Evolutionary conservation across 352 stramenopile genomes (phyloP).

Genomic region (Pythium aristosporum): DNA sequence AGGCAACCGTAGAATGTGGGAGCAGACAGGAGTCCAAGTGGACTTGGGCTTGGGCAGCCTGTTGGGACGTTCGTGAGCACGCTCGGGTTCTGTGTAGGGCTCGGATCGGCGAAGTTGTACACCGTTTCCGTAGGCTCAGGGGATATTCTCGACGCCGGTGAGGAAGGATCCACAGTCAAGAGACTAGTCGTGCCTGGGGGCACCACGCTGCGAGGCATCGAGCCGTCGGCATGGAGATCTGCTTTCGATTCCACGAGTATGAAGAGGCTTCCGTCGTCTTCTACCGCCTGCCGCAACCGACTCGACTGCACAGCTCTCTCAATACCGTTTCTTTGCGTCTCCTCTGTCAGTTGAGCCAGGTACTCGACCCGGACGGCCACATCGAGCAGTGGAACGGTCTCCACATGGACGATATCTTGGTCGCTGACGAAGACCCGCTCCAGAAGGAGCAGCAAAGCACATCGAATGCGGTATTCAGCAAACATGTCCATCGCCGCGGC

Average conservation of each 20-base stretch:
- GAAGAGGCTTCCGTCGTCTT: not conserved
- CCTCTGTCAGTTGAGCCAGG: slow-evolving; percentile 17
- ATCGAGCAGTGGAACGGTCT: not conserved
- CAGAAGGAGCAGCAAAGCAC: slow-evolving; percentile 24
- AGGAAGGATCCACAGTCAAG: not conserved
- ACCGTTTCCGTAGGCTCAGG: not conserved
- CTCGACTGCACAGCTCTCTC: slow-evolving; percentile 7
- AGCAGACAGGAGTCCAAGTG: too few species aligned
- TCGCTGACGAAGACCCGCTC: slow-evolving; percentile 20
- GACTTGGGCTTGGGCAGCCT: not conserved
- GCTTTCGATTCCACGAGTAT: not conserved
- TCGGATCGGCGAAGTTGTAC: slow-evolving; percentile 7
- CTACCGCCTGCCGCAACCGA: slow-evolving; percentile 10
- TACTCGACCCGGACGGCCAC: slow-evolving; percentile 10
- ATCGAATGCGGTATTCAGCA: slow-evolving; percentile 19
- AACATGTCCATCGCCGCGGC: slow-evolving; percentile 14
- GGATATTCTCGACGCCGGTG: too few species aligned
- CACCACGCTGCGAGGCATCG: not conserved
- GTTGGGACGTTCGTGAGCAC: slow-evolving; percentile 2
- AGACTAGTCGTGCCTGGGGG: slow-evolving; percentile 18
- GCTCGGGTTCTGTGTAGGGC: slow-evolving; percentile 7
- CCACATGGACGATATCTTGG: slow-evolving; percentile 2
- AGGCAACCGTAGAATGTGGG: slow-evolving; percentile 11
- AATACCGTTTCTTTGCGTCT: slow-evolving; percentile 24
- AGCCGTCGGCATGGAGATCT: slow-evolving; percentile 18